Evolutionary conservation across 176 grass and related monocot species (phyloP), one percentile per base, ranked within the genome.

Genomic region (Echinochloa phyllopogon): DNA sequence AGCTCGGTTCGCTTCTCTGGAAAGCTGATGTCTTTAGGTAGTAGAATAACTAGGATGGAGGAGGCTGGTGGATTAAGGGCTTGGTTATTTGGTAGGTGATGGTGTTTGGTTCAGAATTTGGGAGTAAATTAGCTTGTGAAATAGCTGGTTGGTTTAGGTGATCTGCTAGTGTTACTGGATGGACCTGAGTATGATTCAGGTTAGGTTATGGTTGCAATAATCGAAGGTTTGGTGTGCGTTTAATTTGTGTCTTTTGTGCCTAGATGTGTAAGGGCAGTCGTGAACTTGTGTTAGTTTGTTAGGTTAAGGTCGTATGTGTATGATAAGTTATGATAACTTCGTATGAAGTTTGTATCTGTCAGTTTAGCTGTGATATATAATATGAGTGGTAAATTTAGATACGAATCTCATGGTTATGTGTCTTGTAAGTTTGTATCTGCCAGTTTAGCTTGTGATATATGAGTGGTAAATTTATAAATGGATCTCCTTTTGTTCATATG

Each of bases 1-100:
- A 18, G 57, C 36, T 66, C 65, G 53, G 49, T 90, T 82, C 6
- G 83, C 20, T 82, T 89, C 70, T 25, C 64, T 48, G 52, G 70
- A 73, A 48, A 45, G 36, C 50, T 59, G n/a, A 21, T 49, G 23
- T 72, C 57, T 4, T 50, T 74, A 43, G 87, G 73, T 36, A 23
- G 52, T 60, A 55, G 49, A 48, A 44, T 79, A 75, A 82, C 73
- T 69, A 41, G 16, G 23, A 74, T 45, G 65, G 21, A 42, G 44
- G 47, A 15, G 70, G 8, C 0, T 63, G 76, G 40, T 78, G 27
- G 59, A 36, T 78, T 20, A 16, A 61, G 21, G 18, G 63, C 6
- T 81, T 81, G 33, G 48, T 65, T 24, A 27, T 14, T 69, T 66
- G n/a, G 47, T 69, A 76, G 10, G 81, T 36, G 65, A 25, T 72